Evolutionary conservation across 371 early-diverging fungal genomes (phyloP), one percentile per base, ranked within the genome.

Genomic region (Mortierella sp.): DNA sequence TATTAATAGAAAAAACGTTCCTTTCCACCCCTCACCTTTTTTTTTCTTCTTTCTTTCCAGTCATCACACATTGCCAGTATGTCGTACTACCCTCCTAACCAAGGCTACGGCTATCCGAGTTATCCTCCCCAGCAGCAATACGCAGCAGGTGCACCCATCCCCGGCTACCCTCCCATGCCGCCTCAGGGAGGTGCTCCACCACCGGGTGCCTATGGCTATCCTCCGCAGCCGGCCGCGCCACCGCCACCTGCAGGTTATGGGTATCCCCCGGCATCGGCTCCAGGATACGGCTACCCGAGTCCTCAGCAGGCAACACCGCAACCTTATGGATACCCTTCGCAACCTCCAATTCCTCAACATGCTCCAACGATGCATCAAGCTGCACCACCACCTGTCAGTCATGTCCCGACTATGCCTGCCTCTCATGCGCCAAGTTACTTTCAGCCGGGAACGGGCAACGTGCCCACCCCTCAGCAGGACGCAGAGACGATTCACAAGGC

Each of bases 391-490:
- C n/a, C 37, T 23, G 12, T 46, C n/a, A 31, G 19, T 2, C 70
- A 56, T n/a, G 58, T 58, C 9, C 59, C 70, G 14, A 58, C 64
- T 3, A 59, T 70, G 64, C 46, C 60, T 9, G 6, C 53, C 2
- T 43, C 49, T 6, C 68, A 67, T 15, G 53, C 50, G 12, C 47
- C 60, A 12, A 60, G 50, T 23, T 60, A 71, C 39, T 64, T 37
- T 27, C 56, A 51, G 14, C 46, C 41, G n/a, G 46, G 47, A 6
- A 11, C 41, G 27, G 27, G 58, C 28, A 42, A 49, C 54, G 39
- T 61, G 17, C 67, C 72, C 23, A 57, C 72, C 17, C 72, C 72
- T 15, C 72, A 72, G 31, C 72, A 72, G 31, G 72, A 72, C 53
- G 72, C 72, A 9, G 72, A 65, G 44, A 66, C 72, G 0, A 61